phyloP scores from a whole-genome alignment of 2,329 filamentous ascomycete species.

The Parastagonospora avenae region DNA sequence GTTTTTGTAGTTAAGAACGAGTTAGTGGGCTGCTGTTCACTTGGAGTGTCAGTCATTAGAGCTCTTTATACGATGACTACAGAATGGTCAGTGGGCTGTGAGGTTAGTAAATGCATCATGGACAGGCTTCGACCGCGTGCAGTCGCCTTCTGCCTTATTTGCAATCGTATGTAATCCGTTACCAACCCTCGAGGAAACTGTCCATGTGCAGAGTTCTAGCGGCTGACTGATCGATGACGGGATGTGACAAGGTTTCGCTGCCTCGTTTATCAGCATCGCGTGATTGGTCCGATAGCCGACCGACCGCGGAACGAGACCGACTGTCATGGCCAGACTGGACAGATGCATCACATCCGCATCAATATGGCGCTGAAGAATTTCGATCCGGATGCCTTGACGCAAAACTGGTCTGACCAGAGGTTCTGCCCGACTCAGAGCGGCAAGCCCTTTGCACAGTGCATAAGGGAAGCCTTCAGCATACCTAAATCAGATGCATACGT shows the following conservation, averaged over 20 bases:
- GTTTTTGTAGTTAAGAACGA: conserved; percentile 29
- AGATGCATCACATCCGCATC: background rate
- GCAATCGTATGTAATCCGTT: conserved; percentile 43
- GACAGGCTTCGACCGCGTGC: conserved; percentile 26
- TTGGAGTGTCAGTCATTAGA: conserved; percentile 37
- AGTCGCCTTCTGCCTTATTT: conserved; percentile 31
- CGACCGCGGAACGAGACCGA: conserved; percentile 6
- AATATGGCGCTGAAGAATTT: conserved; percentile 45
- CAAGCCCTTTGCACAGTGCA: conserved; percentile 50
- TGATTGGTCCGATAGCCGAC: conserved; percentile 30
- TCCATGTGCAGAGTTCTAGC: conserved; percentile 5
- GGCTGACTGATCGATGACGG: conserved; percentile 43
- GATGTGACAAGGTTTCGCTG: conserved; percentile 1
- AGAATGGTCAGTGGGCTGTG: conserved; percentile 9
- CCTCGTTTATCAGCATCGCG: conserved; percentile 18
- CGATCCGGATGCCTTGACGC: conserved; percentile 53
- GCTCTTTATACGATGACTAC: conserved; percentile 30
- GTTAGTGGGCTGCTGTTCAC: conserved; percentile 19
- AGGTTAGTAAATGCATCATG: conserved; percentile 29
- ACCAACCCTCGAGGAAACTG: conserved; percentile 11
- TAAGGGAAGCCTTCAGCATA: conserved; percentile 56
- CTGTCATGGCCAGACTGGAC: background rate
- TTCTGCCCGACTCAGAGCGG: conserved; percentile 27
- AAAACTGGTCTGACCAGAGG: conserved; percentile 50
- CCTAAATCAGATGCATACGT: conserved; percentile 53